Evolutionary conservation across 2,329 filamentous ascomycete species (phyloP).

Genomic region (Microsporum ferrugineum): DNA sequence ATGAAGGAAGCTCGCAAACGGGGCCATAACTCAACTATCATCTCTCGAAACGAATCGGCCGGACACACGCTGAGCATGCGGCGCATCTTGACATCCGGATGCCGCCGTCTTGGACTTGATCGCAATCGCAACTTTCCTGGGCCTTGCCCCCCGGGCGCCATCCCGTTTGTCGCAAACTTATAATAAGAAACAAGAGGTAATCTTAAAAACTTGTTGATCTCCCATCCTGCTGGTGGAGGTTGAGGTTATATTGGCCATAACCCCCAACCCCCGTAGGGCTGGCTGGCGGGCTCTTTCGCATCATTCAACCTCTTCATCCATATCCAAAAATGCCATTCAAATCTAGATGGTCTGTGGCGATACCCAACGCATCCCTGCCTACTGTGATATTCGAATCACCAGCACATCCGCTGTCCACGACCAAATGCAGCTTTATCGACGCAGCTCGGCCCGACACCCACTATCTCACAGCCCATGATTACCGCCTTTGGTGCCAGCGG

Average conservation of each 20-base stretch:
- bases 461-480: conserved; percentile 51
- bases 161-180: neutral
- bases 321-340: conserved; percentile 40
- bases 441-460: conserved; percentile 55
- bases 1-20: too few relatives aligned
- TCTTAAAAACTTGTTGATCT: neutral
- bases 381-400: conserved; percentile 43
- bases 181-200: neutral
- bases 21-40: neutral
- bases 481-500: conserved; percentile 60
- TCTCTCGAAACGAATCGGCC: neutral
- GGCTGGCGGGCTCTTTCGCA: neutral
- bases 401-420: conserved; percentile 35
- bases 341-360: conserved; percentile 38
- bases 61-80: neutral
- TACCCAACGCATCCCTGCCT: conserved; percentile 37
- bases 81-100: neutral
- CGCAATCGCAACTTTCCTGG: neutral
- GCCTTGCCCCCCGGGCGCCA: neutral
- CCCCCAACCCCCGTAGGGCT: neutral
- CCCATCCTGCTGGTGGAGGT: neutral
- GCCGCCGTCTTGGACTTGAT: neutral
- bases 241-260: neutral
- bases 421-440: conserved; percentile 47
- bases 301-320: neutral